Conservation (phyloP, 2,329 filamentous ascomycete genomes). For the Raffaelea arxii region DNA sequence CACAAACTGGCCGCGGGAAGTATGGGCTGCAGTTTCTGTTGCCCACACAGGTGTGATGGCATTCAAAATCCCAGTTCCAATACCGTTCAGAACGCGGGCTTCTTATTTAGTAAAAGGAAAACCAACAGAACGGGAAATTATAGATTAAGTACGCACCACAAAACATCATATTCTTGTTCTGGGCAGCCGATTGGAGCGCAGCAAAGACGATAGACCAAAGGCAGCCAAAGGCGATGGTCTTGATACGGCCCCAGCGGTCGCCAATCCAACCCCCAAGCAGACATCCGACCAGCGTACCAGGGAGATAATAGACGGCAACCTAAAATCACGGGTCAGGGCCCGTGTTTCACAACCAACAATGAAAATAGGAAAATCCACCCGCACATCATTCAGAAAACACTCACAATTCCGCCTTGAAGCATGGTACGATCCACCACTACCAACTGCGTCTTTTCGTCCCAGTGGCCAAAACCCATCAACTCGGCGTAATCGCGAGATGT, state of each 20-base stretch:
- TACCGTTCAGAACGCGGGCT: slow-evolving; percentile 38
- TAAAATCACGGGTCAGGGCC: neutral
- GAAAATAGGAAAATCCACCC: neutral
- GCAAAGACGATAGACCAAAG: slow-evolving; percentile 52
- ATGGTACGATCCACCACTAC: slow-evolving; percentile 49
- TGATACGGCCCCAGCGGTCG: slow-evolving; percentile 52
- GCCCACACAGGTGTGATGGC: slow-evolving; percentile 64
- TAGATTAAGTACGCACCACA: slow-evolving; percentile 33
- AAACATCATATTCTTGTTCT: slow-evolving; percentile 62
- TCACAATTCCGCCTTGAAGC: slow-evolving; percentile 50
- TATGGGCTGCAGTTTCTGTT: slow-evolving; percentile 59
- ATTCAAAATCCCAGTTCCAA: slow-evolving; percentile 61
- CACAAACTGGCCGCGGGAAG: slow-evolving; percentile 57
- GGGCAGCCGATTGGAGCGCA: slow-evolving; percentile 52
- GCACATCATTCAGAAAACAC: neutral
- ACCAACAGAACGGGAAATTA: neutral
- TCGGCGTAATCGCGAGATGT: slow-evolving; percentile 54
- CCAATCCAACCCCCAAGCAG: slow-evolving; percentile 43
- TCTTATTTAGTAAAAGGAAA: neutral
- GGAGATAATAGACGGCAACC: slow-evolving; percentile 43
- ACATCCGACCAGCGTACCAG: slow-evolving; percentile 51
- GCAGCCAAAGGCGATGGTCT: slow-evolving; percentile 50
- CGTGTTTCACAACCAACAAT: too few relatives aligned
- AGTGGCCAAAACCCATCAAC: slow-evolving; percentile 54
- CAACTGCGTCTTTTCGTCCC: slow-evolving; percentile 32